These are phyloP conservation scores for Penicillium mononematosum DNA, from an alignment of 495 filamentous ascomycete species.

Conservation along the genomic window DNA sequence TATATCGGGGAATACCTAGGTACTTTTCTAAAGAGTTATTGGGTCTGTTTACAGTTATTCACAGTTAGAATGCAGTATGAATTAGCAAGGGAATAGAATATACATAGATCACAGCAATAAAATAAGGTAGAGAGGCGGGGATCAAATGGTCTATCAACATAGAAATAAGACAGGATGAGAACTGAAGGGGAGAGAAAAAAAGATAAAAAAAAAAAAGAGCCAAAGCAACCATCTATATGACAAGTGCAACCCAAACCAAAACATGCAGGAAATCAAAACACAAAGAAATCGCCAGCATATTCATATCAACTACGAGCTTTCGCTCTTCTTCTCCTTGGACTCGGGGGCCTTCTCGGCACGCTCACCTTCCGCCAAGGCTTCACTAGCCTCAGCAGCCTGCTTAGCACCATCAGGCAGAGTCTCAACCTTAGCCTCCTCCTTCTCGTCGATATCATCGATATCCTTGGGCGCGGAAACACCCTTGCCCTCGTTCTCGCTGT, in stretches of 20 bases:
- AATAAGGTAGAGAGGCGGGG: constrained; percentile 14
- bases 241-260: constrained; percentile 5
- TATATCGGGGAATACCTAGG: not conserved
- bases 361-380: constrained; percentile 43
- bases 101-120: constrained; percentile 1
- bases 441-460: constrained; percentile 82
- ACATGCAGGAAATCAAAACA: not conserved
- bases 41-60: not conserved
- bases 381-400: constrained; percentile 43
- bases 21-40: too few relatives aligned
- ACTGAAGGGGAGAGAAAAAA: constrained; percentile 15
- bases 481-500: constrained; percentile 65
- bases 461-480: constrained; percentile 61
- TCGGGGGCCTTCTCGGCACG: constrained; percentile 33
- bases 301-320: constrained; percentile 25
- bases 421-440: constrained; percentile 44
- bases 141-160: constrained; percentile 27
- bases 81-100: constrained; percentile 1
- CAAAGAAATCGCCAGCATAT: constrained; percentile 9
- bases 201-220: not conserved
- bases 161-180: constrained; percentile 30
- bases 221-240: constrained; percentile 19
- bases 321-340: constrained; percentile 30
- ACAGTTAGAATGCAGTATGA: not conserved
- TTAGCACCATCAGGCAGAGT: constrained; percentile 23